Percentiles rank a stretch among this genome's conserved stretches.
Conservation (phyloP, 129 eudicot species). For the Saposhnikovia divaricata region DNA sequence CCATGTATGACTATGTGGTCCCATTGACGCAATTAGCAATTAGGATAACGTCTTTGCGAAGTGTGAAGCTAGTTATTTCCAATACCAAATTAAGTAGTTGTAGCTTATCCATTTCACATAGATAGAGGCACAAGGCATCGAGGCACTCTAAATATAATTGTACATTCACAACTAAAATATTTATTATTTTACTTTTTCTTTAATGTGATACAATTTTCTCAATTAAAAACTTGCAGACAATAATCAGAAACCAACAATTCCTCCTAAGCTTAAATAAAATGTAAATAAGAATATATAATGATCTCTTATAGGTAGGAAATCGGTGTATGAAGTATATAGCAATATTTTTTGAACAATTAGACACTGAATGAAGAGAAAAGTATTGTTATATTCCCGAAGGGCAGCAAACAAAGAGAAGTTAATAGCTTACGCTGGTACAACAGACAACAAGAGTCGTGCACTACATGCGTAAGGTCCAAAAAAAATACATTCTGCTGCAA, state of each 20-base stretch:
- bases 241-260: neutral
- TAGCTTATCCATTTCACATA: neutral
- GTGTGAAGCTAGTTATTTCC: neutral
- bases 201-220: neutral
- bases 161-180: neutral
- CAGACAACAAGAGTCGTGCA: slow-evolving; percentile 1
- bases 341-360: no score
- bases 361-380: neutral
- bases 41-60: neutral
- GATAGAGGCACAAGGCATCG: neutral
- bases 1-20: neutral
- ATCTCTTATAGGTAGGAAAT: neutral
- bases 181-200: neutral
- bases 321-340: neutral
- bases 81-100: neutral
- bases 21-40: neutral
- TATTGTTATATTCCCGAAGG: neutral
- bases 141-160: neutral
- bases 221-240: neutral
- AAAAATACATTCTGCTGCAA: neutral
- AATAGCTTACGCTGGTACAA: neutral
- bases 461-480: neutral
- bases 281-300: neutral
- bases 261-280: neutral
- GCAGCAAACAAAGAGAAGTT: neutral